Evolutionary conservation across 108 stramenopile genomes (phyloP).

Genomic region (Parietichytrium sp.): DNA sequence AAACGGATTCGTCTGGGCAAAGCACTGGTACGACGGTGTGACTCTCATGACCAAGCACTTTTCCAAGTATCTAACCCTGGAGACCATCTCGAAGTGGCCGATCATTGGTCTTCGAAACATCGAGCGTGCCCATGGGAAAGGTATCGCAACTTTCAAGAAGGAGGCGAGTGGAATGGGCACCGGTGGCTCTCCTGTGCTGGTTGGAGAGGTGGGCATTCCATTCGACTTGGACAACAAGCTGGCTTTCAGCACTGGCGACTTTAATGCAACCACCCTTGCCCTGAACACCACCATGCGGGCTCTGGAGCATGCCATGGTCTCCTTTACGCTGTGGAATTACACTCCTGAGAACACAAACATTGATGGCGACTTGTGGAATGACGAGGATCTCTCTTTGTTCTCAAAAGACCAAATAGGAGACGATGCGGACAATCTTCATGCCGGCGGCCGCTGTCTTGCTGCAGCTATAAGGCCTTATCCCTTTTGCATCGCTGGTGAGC

Average conservation of each 20-base stretch:
- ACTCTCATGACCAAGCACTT: constrained; percentile 54
- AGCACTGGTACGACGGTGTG: constrained; percentile 59
- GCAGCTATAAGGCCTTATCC: constrained; percentile 7
- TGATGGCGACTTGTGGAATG: constrained; percentile 54
- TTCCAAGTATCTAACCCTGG: constrained; percentile 47
- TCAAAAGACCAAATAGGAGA: constrained; percentile 45
- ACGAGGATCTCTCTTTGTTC: constrained; percentile 52
- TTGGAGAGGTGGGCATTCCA: constrained; percentile 56
- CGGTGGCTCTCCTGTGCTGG: constrained; percentile 45
- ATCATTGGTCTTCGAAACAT: constrained; percentile 46
- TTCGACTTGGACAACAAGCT: constrained; percentile 40
- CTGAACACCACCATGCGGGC: constrained; percentile 52
- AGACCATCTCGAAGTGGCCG: constrained; percentile 41
- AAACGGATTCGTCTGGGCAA: constrained; percentile 42
- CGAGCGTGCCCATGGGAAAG: constrained; percentile 43
- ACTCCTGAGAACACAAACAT: constrained; percentile 49
- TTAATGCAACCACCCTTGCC: constrained; percentile 43
- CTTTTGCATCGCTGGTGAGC: background rate
- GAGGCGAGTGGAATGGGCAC: constrained; percentile 43
- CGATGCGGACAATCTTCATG: background rate
- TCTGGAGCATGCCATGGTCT: constrained; percentile 47
- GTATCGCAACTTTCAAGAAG: background rate
- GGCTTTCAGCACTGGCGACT: constrained; percentile 24
- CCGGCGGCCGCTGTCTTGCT: background rate
- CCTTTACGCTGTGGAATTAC: constrained; percentile 57